Evolutionary conservation across 2,329 filamentous ascomycete species (phyloP).

Genomic region (Pyrenophora tritici-repentis): DNA sequence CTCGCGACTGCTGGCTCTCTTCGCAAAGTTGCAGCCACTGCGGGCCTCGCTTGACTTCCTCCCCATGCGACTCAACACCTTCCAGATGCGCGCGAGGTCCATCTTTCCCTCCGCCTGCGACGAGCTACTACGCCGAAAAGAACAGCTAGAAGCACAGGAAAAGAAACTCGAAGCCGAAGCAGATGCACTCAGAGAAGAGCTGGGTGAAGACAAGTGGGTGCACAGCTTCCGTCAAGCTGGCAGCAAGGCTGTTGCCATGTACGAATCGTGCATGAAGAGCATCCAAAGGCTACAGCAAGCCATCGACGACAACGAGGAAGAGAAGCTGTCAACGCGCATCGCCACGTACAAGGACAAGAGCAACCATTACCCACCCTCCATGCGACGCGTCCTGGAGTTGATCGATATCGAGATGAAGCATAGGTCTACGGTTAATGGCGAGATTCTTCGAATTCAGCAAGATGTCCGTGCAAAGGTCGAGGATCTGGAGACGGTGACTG

Average conservation of each 20-base stretch:
- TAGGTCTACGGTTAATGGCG: constrained; percentile 93
- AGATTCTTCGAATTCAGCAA: constrained; percentile 82
- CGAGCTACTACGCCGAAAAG: constrained; percentile 77
- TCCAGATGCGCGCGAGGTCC: constrained; percentile 74
- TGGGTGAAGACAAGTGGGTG: constrained; percentile 95
- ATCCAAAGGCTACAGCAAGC: constrained; percentile 80
- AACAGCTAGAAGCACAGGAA: constrained; percentile 80
- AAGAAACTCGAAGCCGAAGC: constrained; percentile 88
- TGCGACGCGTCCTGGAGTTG: constrained; percentile 86
- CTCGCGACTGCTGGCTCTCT: constrained; percentile 83
- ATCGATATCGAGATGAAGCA: constrained; percentile 96
- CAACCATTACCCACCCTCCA: constrained; percentile 88
- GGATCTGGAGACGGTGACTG: constrained; percentile 74
- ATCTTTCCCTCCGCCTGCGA: constrained; percentile 90
- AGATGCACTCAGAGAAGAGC: constrained; percentile 83
- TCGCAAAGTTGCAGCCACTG: constrained; percentile 93
- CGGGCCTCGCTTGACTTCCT: constrained; percentile 92
- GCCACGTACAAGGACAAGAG: constrained; percentile 96
- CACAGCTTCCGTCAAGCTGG: constrained; percentile 93
- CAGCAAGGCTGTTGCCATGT: constrained; percentile 93
- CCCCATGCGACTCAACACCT: constrained; percentile 89
- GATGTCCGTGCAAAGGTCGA: constrained; percentile 87
- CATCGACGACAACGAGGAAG: constrained; percentile 73
- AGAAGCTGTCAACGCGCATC: constrained; percentile 67
- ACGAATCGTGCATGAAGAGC: constrained; percentile 89